Percentiles rank a stretch among this genome's conserved stretches.
These are phyloP conservation scores for Strobilomyces dryophilus DNA, from an alignment of 768 basidiomycete species.

Conservation along the genomic window DNA sequence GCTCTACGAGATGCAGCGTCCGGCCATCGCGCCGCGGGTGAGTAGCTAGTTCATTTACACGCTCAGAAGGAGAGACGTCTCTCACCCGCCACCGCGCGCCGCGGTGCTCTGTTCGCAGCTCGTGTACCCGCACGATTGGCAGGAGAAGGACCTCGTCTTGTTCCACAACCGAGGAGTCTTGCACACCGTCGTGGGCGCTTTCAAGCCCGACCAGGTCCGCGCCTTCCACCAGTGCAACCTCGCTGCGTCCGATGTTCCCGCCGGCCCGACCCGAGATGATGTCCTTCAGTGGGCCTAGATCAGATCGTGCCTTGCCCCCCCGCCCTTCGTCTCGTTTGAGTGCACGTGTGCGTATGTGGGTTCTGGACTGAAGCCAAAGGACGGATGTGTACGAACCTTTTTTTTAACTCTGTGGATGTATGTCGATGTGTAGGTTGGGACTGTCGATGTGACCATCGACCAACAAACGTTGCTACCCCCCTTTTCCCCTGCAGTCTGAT, in stretches of 20 bases:
- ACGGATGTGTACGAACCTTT: neutral
- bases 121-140: conserved; percentile 89
- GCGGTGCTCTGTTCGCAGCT: conserved; percentile 30
- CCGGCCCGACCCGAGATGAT: conserved; percentile 45
- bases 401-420: conserved; percentile 3
- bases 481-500: conserved; percentile 3
- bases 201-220: conserved; percentile 43
- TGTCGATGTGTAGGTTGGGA: neutral
- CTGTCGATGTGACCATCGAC: neutral
- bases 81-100: too few species aligned
- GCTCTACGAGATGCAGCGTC: conserved; percentile 83
- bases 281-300: conserved; percentile 39
- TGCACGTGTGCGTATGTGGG: neutral
- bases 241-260: conserved; percentile 47
- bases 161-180: conserved; percentile 73
- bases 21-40: conserved; percentile 78
- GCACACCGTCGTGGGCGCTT: conserved; percentile 67
- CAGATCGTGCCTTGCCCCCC: neutral
- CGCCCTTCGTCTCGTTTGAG: neutral
- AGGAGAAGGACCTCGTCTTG: conserved; percentile 57
- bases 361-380: conserved; percentile 5
- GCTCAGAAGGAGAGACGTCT: neutral
- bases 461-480: neutral
- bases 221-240: conserved; percentile 58
- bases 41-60: neutral